Conservation (phyloP, 2,329 filamentous ascomycete species). For the Trichophyton equinum region DNA sequence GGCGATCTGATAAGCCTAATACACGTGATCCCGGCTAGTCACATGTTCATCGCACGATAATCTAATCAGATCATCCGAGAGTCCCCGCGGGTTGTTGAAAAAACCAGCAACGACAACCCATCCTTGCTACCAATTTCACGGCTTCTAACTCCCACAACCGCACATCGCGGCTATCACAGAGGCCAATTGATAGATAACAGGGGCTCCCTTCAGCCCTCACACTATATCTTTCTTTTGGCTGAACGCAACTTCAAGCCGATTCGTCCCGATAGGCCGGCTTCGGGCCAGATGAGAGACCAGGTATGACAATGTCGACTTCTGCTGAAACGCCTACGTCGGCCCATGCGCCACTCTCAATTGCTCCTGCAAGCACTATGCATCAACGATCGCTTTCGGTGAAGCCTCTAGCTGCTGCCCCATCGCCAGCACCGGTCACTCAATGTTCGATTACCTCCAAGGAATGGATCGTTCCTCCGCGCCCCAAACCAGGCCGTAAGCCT, state of each 20-base stretch:
- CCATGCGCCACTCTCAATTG: slow-evolving; percentile 24
- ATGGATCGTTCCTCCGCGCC: slow-evolving; percentile 73
- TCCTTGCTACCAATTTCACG: neutral
- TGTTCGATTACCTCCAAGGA: slow-evolving; percentile 61
- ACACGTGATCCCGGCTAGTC: slow-evolving; percentile 11
- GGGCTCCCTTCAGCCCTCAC: neutral
- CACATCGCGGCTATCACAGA: neutral
- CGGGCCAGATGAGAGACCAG: neutral
- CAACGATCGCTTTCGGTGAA: slow-evolving; percentile 26
- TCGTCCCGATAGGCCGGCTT: neutral
- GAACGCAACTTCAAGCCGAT: neutral
- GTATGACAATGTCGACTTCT: slow-evolving; percentile 14
- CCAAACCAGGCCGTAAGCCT: slow-evolving; percentile 92
- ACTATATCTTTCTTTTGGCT: neutral
- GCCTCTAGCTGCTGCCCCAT: slow-evolving; percentile 24
- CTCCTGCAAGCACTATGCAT: slow-evolving; percentile 18
- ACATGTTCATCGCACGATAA: slow-evolving; percentile 17
- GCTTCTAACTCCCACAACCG: neutral
- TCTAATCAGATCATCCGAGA: slow-evolving; percentile 17
- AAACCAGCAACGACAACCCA: neutral
- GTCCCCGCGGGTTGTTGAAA: slow-evolving; percentile 2
- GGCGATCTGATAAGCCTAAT: slow-evolving; percentile 12
- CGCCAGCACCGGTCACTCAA: slow-evolving; percentile 28
- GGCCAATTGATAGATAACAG: neutral
- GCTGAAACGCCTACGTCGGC: slow-evolving; percentile 29